These are phyloP conservation scores for Mytilinidion resinicola DNA, from an alignment of 495 filamentous ascomycete genomes.

Conservation along the genomic window DNA sequence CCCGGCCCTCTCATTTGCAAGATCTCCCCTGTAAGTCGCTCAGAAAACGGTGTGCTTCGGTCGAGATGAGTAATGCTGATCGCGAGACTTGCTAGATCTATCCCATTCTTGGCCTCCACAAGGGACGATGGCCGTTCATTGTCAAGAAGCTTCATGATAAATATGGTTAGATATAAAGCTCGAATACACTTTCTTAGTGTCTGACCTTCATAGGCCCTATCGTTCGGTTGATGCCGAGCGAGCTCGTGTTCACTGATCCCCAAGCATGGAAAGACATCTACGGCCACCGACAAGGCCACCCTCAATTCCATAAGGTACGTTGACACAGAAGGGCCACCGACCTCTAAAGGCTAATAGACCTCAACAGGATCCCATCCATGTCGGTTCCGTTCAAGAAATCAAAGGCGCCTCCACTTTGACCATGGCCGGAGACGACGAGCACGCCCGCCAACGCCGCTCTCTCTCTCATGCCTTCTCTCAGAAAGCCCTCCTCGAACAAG, in stretches of 20 bases:
- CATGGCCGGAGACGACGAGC: background rate
- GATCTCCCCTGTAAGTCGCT: too few species aligned
- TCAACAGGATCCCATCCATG: background rate
- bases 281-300: slow-evolving; percentile 1
- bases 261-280: slow-evolving; percentile 7
- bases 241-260: background rate
- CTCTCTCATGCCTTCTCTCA: background rate
- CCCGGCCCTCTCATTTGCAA: too few species aligned
- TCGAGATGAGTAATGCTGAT: too few species aligned
- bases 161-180: background rate
- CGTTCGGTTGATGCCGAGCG: background rate
- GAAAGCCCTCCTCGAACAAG: background rate
- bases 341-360: background rate
- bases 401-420: too few species aligned
- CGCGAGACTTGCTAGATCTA: too few species aligned
- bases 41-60: too few species aligned
- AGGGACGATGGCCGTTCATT: background rate
- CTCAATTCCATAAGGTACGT: background rate
- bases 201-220: background rate
- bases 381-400: background rate
- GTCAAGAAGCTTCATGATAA: background rate
- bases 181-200: too few species aligned
- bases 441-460: background rate
- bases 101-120: too few species aligned
- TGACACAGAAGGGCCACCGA: background rate